Percentiles rank a stretch among this genome's conserved stretches.
phyloP scores from a whole-genome alignment of 2,329 filamentous ascomycete species.

The Neopestalotiopsis sp. region DNA sequence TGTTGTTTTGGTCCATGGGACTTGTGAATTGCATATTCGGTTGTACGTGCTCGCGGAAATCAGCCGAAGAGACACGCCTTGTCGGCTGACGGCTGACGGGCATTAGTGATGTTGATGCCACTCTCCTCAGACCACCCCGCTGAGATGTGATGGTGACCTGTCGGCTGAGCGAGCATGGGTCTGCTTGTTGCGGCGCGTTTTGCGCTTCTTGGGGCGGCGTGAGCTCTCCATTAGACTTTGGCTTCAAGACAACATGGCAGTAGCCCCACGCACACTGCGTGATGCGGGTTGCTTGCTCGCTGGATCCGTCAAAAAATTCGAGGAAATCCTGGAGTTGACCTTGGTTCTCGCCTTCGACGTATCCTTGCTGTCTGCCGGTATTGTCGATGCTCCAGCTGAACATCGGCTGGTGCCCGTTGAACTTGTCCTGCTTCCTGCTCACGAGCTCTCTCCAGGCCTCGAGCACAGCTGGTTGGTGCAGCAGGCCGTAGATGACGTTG shows the following conservation, averaged over 20 bases:
- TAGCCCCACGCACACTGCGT: constrained; percentile 57
- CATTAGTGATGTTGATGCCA: constrained; percentile 22
- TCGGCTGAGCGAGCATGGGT: constrained; percentile 15
- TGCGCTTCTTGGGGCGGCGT: constrained; percentile 6
- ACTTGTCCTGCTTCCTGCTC: constrained; percentile 47
- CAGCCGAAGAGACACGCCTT: constrained; percentile 19
- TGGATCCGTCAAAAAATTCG: constrained; percentile 66
- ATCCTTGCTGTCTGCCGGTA: constrained; percentile 61
- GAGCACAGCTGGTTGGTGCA: constrained; percentile 68
- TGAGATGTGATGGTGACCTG: constrained; percentile 21
- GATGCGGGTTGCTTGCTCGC: constrained; percentile 60
- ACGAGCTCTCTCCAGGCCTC: constrained; percentile 66
- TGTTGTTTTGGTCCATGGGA: constrained; percentile 16
- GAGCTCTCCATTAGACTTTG: constrained; percentile 26
- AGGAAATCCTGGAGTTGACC: constrained; percentile 68
- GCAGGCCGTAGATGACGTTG: constrained; percentile 68
- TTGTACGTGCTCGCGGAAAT: constrained; percentile 18
- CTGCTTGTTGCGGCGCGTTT: constrained; percentile 15
- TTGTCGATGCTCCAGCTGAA: constrained; percentile 64
- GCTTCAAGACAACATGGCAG: constrained; percentile 37
- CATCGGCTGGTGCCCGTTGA: constrained; percentile 57
- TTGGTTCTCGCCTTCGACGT: constrained; percentile 65
- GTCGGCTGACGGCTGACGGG: constrained; percentile 20
- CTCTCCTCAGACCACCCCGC: constrained; percentile 19
- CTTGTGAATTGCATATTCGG: constrained; percentile 12